Percentiles rank a stretch among this genome's conserved stretches.
Evolutionary conservation across 2,329 filamentous ascomycete genomes (phyloP).

Genomic region (Chalaropsis ovoidea): DNA sequence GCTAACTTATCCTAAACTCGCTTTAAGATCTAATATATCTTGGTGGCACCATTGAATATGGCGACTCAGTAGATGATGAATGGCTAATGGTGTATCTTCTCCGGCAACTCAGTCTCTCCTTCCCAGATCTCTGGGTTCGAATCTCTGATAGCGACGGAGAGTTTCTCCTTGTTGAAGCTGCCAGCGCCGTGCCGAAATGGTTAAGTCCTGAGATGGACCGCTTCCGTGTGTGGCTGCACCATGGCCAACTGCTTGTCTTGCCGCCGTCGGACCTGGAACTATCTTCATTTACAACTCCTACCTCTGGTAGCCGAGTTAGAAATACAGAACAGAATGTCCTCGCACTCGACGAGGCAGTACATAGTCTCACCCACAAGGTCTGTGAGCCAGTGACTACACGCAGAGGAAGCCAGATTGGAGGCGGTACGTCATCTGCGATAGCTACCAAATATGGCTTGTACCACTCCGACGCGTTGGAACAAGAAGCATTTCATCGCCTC

Average conservation of each 20-base stretch:
- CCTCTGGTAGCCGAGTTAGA: background rate
- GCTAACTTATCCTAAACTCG: background rate
- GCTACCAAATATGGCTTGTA: conserved; percentile 39
- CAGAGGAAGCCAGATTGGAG: background rate
- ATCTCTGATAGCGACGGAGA: conserved; percentile 85
- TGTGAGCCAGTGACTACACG: background rate
- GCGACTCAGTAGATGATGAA: conserved; percentile 92
- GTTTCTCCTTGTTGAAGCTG: conserved; percentile 88
- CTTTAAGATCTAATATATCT: conserved; percentile 49
- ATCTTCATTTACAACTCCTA: background rate
- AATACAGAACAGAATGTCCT: background rate
- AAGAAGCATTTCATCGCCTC: conserved; percentile 82
- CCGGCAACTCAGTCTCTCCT: conserved; percentile 64
- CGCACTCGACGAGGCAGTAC: conserved; percentile 8
- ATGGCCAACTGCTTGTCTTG: conserved; percentile 65
- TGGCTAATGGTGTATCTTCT: conserved; percentile 92
- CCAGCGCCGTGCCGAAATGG: conserved; percentile 79
- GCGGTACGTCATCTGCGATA: background rate
- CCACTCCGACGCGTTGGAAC: conserved; percentile 64
- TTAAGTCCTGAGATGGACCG: conserved; percentile 81
- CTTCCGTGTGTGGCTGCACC: conserved; percentile 81
- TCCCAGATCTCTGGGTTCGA: conserved; percentile 67
- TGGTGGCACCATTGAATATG: conserved; percentile 71
- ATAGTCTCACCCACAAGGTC: conserved; percentile 6
- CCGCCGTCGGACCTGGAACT: conserved; percentile 49